Base-by-base conservation (phyloP, 495 filamentous ascomycete species). In the Pyrenopolyporus hunteri region DNA sequence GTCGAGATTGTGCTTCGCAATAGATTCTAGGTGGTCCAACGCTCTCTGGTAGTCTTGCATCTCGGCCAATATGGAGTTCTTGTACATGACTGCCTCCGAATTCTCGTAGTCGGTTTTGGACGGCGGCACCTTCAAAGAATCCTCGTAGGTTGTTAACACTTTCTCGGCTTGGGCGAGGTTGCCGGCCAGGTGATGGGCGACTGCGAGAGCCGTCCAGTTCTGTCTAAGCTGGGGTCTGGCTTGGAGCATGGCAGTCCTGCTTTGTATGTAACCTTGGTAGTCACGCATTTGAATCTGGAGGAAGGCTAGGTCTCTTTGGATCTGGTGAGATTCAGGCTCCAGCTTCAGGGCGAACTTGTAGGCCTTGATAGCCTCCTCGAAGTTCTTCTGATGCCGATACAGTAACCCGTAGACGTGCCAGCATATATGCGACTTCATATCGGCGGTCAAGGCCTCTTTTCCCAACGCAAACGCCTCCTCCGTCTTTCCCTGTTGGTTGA, bases 351-450 rank as follows among this genome's bases (percentile, higher is more conserved):
- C 94, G 72, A 93, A 95, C 65, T 93, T 93, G 79, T 99, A 99
- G 37, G 94, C 94, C 80, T 97, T 98, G 77, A 97, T 97, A 4
- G 95, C 92, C 76, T 98, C 94, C 74, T 97, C 93, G 57, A 93
- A 97, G 78, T 98, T 97, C 83, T 98, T 98, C 65, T 87, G 85
- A 20, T 91, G 85, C 23, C 93, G 86, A 73, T 93, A 97, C 32
- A 99, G 82, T 56, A 99, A 77, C n/a, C 94, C 94, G 68, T 98
- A 98, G 31, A 99, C 95, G 74, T 99, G 94, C 94, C 94, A 99
- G 78, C 93, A 97, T 64, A 98, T 92, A 74, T 98, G 95, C 59
- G 92, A 97, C 76, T 93, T 97, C 92, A 98, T 97, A 67, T 97
- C 92, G 59, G 92, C 89, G 43, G 85, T 89, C 37, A 99, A 80